Percentiles rank a stretch among this genome's conserved stretches.
Conservation (phyloP, 768 basidiomycete species). For the Mycena haematopus region DNA sequence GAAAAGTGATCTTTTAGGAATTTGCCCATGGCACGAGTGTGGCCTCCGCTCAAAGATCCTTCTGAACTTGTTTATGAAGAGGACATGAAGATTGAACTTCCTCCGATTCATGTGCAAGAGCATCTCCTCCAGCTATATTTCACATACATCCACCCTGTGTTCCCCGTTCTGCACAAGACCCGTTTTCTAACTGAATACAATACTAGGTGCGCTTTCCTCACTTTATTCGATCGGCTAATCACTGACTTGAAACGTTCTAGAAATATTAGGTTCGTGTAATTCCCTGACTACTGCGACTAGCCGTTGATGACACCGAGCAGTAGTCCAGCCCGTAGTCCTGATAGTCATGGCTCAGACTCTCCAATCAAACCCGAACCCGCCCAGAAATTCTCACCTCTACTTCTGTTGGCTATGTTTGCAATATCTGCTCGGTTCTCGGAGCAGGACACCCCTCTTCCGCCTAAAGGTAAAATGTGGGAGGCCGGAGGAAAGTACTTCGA, state of each 20-base stretch:
- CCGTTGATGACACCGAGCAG: background rate
- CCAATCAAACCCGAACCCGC: slow-evolving; percentile 58
- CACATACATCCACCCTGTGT: slow-evolving; percentile 81
- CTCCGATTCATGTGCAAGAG: slow-evolving; percentile 67
- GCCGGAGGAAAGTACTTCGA: slow-evolving; percentile 70
- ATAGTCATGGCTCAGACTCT: slow-evolving; percentile 33
- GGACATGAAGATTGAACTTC: slow-evolving; percentile 56
- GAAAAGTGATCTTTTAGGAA: slow-evolving; percentile 49
- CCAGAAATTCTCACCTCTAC: slow-evolving; percentile 69
- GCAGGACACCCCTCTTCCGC: slow-evolving; percentile 52
- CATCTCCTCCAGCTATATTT: slow-evolving; percentile 79
- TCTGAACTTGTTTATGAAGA: slow-evolving; percentile 49
- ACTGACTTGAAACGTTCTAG: slow-evolving; percentile 7
- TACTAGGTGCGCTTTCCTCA: slow-evolving; percentile 45
- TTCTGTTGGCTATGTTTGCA: slow-evolving; percentile 83
- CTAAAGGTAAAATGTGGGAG: slow-evolving; percentile 70
- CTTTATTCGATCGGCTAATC: background rate
- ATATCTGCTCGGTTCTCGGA: slow-evolving; percentile 77
- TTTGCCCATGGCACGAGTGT: slow-evolving; percentile 76
- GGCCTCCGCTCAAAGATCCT: slow-evolving; percentile 64
- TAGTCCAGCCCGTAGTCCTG: slow-evolving; percentile 1
- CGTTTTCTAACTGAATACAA: slow-evolving; percentile 72
- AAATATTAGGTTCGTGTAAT: slow-evolving; percentile 17
- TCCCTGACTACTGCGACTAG: background rate
- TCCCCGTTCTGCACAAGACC: slow-evolving; percentile 79